These are phyloP conservation scores for Chenopodium berlandieri DNA, from an alignment of 148 eudicot genomes.

Conservation along the genomic window DNA sequence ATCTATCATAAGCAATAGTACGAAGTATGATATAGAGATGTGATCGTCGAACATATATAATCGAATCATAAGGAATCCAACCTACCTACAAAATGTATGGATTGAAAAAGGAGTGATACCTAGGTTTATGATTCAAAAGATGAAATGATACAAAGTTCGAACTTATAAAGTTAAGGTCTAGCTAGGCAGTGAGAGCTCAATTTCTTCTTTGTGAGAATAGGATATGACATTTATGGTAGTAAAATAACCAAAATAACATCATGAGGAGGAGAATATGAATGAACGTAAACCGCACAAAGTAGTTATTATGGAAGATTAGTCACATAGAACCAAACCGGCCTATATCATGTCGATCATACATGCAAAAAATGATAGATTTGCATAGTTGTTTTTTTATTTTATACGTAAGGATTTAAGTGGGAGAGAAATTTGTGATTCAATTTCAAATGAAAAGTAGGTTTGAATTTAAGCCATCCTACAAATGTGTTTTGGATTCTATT, in stretches of 20 bases:
- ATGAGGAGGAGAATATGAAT: slow-evolving; percentile 3
- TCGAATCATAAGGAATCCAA: not conserved
- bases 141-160: slow-evolving; percentile 13
- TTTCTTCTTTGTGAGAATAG: not conserved
- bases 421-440: slow-evolving; percentile 5
- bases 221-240: slow-evolving; percentile 8
- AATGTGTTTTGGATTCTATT: slow-evolving; percentile 3
- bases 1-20: not conserved
- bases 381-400: slow-evolving; percentile 1
- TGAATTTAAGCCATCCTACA: slow-evolving; percentile 16
- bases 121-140: not conserved
- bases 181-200: not conserved
- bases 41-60: not conserved
- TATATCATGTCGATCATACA: not conserved
- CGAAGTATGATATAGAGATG: not conserved
- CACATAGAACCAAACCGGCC: slow-evolving; percentile 26
- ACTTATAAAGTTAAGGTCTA: not conserved
- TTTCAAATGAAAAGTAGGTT: not conserved
- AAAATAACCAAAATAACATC: not conserved
- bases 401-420: slow-evolving; percentile 11
- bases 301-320: slow-evolving; percentile 15
- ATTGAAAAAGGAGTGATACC: not conserved
- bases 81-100: not conserved
- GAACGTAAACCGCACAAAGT: slow-evolving; percentile 2
- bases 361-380: not conserved